A percentile compares a stretch with the other conserved stretches of the same genome.
Conservation (phyloP, 164 flowering plant genomes). For the Liquidambar formosana region DNA sequence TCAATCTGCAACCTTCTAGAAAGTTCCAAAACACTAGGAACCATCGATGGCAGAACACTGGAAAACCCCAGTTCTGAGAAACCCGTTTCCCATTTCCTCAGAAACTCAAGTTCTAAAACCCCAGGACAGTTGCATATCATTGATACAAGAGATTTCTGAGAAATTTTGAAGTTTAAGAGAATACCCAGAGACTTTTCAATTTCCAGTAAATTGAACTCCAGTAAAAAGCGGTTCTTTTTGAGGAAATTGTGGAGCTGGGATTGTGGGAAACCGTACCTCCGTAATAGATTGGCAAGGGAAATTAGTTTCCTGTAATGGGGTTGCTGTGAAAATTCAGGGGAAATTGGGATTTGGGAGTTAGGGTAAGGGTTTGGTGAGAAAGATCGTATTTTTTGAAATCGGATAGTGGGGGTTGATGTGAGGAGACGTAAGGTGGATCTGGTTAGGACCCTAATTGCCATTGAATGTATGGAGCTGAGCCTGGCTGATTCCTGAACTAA, state of each 20-base stretch:
- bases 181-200: conserved; percentile 51
- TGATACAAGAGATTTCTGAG: conserved; percentile 47
- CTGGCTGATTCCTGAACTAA: too few species aligned
- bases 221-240: conserved; percentile 40
- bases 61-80: conserved; percentile 27
- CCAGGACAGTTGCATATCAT: conserved; percentile 53
- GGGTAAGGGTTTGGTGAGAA: conserved; percentile 19
- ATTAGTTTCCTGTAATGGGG: conserved; percentile 34
- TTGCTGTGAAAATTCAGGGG: conserved; percentile 10
- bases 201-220: conserved; percentile 28
- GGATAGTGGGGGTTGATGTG: background rate
- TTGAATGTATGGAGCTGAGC: too few species aligned
- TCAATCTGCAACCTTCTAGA: conserved; percentile 45
- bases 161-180: conserved; percentile 47
- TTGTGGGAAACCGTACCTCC: conserved; percentile 61
- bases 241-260: conserved; percentile 45
- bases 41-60: conserved; percentile 28
- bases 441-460: background rate
- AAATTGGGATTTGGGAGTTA: conserved; percentile 3
- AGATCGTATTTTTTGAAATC: background rate
- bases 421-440: background rate
- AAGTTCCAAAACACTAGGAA: conserved; percentile 49
- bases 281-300: conserved; percentile 48
- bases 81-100: conserved; percentile 58
- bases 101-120: conserved; percentile 48